A percentile compares a stretch with the other conserved stretches of the same genome.
Conservation (phyloP, 2,329 filamentous ascomycete genomes). For the Fusarium fracticaudum region DNA sequence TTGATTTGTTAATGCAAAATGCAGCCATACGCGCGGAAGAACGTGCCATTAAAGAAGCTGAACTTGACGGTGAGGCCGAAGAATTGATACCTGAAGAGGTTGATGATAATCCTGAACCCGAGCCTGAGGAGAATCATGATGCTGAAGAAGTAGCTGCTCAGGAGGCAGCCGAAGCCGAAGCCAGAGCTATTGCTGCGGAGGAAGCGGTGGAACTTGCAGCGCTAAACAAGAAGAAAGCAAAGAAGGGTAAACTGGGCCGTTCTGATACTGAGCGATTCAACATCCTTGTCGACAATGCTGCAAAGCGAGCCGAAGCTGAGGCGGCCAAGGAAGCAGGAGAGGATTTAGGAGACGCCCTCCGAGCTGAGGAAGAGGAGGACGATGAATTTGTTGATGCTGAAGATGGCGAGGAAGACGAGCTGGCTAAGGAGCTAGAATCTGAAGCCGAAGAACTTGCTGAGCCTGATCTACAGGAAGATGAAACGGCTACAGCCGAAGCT, state of each 20-base stretch:
- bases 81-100: conserved; percentile 32
- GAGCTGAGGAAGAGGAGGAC: conserved; percentile 46
- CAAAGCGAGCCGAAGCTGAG: conserved; percentile 41
- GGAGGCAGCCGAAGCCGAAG: conserved; percentile 43
- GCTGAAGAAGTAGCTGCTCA: conserved; percentile 32
- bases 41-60: conserved; percentile 18
- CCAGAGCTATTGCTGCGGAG: conserved; percentile 36
- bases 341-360: conserved; percentile 43
- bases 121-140: conserved; percentile 29
- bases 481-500: conserved; percentile 29
- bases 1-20: conserved; percentile 28
- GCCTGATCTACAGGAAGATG: conserved; percentile 43
- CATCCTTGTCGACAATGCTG: conserved; percentile 35
- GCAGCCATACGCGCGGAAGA: conserved; percentile 25
- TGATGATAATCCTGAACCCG: conserved; percentile 28
- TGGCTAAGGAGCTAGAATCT: neutral
- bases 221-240: conserved; percentile 53
- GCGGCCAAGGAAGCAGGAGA: conserved; percentile 38
- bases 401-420: conserved; percentile 17
- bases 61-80: conserved; percentile 10
- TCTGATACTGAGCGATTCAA: conserved; percentile 39
- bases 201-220: conserved; percentile 48
- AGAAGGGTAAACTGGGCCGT: conserved; percentile 36
- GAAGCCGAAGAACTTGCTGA: neutral
- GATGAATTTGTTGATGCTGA: conserved; percentile 31